Percentiles rank a stretch among this genome's conserved stretches.
These are phyloP conservation scores for Selaginella moellendorffii DNA, from an alignment of 75 land plant genomes.

Conservation along the genomic window DNA sequence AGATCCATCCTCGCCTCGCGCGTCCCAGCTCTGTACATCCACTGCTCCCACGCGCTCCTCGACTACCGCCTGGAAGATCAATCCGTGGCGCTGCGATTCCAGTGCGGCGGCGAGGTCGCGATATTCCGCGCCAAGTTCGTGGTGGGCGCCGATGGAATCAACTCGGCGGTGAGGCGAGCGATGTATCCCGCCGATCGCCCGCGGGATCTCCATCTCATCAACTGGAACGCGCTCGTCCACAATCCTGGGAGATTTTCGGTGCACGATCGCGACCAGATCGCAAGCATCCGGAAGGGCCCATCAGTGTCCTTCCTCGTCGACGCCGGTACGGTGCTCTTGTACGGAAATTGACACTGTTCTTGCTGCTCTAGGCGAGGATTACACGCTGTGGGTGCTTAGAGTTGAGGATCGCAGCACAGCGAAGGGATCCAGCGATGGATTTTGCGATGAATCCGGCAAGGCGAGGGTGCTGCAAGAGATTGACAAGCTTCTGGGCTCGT, in stretches of 20 bases:
- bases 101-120: too few species aligned
- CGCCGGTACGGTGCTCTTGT: too few species aligned
- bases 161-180: constrained; percentile 19
- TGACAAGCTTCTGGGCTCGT: not conserved
- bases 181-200: constrained; percentile 27
- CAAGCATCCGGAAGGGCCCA: not conserved
- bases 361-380: not conserved
- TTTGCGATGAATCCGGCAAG: not conserved
- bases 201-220: constrained; percentile 15
- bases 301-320: not conserved
- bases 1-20: too few species aligned
- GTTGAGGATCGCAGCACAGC: not conserved
- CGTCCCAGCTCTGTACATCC: too few species aligned
- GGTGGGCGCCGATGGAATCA: constrained; percentile 27
- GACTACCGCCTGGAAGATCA: not conserved
- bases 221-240: constrained; percentile 23
- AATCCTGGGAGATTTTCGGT: constrained; percentile 6
- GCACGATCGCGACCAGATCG: not conserved
- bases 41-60: too few species aligned
- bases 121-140: constrained; percentile 19
- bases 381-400: not conserved
- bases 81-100: too few species aligned
- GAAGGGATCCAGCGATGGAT: not conserved
- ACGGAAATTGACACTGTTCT: too few species aligned
- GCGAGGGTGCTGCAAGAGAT: not conserved